These are phyloP conservation scores for Tausonia pullulans DNA, from an alignment of 1,284 basidiomycete genomes.

Conservation along the genomic window DNA sequence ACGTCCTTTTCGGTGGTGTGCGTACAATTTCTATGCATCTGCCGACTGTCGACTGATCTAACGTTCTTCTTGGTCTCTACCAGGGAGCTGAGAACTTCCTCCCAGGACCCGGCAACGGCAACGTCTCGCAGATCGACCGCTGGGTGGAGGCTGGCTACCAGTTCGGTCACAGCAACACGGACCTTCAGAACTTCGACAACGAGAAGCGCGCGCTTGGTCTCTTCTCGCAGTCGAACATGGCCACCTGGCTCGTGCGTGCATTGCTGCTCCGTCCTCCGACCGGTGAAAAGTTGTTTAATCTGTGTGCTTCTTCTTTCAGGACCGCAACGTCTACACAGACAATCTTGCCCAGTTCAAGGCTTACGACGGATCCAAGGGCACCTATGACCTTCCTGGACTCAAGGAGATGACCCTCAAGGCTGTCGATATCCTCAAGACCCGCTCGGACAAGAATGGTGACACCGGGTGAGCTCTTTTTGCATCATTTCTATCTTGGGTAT, in stretches of 20 bases:
- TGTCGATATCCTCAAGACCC: constrained; percentile 33
- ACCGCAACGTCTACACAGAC: constrained; percentile 34
- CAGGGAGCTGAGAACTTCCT: constrained; percentile 29
- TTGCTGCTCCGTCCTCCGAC: no score
- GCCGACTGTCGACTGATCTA: not conserved
- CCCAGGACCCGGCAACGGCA: constrained; percentile 28
- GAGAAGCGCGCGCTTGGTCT: constrained; percentile 34
- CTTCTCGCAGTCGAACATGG: constrained; percentile 34
- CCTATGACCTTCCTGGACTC: constrained; percentile 35
- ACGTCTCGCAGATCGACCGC: constrained; percentile 33
- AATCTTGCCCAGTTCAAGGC: constrained; percentile 23
- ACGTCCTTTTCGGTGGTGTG: constrained; percentile 31
- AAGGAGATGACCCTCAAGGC: constrained; percentile 40
- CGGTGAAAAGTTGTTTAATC: no score
- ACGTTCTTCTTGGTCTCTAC: not conserved
- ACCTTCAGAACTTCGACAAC: constrained; percentile 30
- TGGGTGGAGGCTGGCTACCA: constrained; percentile 33
- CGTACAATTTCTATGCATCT: not conserved
- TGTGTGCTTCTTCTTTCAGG: no score
- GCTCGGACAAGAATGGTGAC: constrained; percentile 29
- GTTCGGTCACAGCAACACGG: constrained; percentile 32
- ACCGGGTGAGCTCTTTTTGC: constrained; percentile 25
- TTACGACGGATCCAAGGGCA: constrained; percentile 25
- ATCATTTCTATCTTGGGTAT: constrained; percentile 24
- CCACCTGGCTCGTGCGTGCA: constrained; percentile 26